Percentiles rank a stretch among this genome's conserved stretches.
phyloP scores from a whole-genome alignment of 768 basidiomycete species.

The Cystobasidiopsis lactophilus region DNA sequence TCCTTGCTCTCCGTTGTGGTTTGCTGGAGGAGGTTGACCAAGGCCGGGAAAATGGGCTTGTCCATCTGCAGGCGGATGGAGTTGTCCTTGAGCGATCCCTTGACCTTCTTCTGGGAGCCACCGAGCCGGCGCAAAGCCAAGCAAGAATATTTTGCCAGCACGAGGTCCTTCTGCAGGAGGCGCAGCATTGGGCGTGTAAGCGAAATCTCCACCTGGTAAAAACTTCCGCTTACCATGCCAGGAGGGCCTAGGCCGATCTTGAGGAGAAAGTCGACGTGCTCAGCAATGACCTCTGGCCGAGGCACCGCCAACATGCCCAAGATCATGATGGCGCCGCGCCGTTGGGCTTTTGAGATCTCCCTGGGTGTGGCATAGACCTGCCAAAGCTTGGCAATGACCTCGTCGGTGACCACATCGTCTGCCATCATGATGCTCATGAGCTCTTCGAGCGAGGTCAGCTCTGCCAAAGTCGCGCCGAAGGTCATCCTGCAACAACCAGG shows the following conservation, averaged over 20 bases:
- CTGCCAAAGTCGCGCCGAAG: slow-evolving; percentile 75
- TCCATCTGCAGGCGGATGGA: slow-evolving; percentile 70
- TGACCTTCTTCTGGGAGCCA: slow-evolving; percentile 90
- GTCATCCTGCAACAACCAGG: slow-evolving; percentile 41
- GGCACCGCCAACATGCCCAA: slow-evolving; percentile 92
- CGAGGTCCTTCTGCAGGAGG: slow-evolving; percentile 47
- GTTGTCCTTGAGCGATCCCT: slow-evolving; percentile 82
- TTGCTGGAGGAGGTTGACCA: slow-evolving; percentile 57
- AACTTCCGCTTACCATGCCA: slow-evolving; percentile 41
- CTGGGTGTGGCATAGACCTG: slow-evolving; percentile 70
- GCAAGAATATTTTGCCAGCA: slow-evolving; percentile 78
- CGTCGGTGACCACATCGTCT: slow-evolving; percentile 54
- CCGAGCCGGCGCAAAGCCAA: slow-evolving; percentile 76
- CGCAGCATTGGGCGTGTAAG: background rate
- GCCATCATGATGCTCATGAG: slow-evolving; percentile 94
- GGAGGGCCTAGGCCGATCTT: slow-evolving; percentile 63
- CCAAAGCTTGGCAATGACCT: slow-evolving; percentile 82
- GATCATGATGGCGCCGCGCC: slow-evolving; percentile 86
- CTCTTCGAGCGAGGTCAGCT: slow-evolving; percentile 85
- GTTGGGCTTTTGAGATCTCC: slow-evolving; percentile 54
- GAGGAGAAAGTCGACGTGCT: slow-evolving; percentile 62
- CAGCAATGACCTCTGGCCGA: slow-evolving; percentile 48
- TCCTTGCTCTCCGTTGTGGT: slow-evolving; percentile 56
- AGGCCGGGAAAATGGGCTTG: slow-evolving; percentile 56
- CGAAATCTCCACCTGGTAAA: too few species aligned